Conservation (phyloP, 345 rosid genomes). For the Eucalyptus polyanthemos region DNA sequence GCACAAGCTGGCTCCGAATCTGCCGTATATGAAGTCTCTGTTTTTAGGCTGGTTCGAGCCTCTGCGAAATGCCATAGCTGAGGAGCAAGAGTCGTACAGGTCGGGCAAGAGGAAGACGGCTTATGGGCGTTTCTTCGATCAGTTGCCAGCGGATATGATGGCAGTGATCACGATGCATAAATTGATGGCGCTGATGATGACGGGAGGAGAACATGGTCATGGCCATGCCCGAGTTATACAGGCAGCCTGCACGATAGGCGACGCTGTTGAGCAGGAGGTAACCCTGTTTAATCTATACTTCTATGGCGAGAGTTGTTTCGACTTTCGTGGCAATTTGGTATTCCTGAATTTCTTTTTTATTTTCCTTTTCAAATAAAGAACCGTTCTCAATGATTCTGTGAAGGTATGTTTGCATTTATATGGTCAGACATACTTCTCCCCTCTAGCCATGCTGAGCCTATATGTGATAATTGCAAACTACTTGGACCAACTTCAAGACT, state of each 20-base stretch:
- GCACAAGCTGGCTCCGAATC: slow-evolving; percentile 82
- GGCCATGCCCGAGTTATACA: slow-evolving; percentile 36
- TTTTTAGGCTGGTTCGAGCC: slow-evolving; percentile 99
- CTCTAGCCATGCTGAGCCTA: background rate
- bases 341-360: background rate
- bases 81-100: slow-evolving; percentile 60
- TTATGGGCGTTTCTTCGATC: slow-evolving; percentile 45
- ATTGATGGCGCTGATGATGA: slow-evolving; percentile 67
- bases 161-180: slow-evolving; percentile 95
- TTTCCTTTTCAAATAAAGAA: background rate
- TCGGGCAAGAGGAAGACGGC: slow-evolving; percentile 35
- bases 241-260: slow-evolving; percentile 72
- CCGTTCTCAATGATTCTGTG: background rate
- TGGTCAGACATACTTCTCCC: background rate
- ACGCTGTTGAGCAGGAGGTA: slow-evolving; percentile 97
- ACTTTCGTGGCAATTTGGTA: background rate
- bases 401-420: background rate
- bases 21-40: slow-evolving; percentile 84
- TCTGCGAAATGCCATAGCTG: slow-evolving; percentile 45
- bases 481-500: background rate
- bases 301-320: background rate
- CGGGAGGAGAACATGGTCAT: slow-evolving; percentile 61
- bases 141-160: slow-evolving; percentile 86
- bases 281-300: background rate
- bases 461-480: background rate